Conservation (phyloP, 768 basidiomycete genomes). For the Cystofilobasidium capitatum region DNA sequence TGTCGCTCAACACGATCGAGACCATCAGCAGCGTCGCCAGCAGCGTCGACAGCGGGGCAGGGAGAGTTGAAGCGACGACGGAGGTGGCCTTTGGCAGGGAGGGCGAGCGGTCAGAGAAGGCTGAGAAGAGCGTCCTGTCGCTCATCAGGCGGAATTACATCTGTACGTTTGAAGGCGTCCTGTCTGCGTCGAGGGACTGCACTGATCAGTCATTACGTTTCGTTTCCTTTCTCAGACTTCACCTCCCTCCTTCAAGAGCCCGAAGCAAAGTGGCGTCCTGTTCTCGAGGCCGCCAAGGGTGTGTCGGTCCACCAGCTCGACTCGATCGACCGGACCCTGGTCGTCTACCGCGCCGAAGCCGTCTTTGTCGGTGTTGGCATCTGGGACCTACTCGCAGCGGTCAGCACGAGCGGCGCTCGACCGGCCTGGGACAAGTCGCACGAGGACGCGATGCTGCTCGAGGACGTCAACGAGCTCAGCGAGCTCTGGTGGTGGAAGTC, state of each 20-base stretch:
- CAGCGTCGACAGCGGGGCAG: conserved; percentile 3
- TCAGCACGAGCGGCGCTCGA: conserved; percentile 74
- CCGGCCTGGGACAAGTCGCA: conserved; percentile 80
- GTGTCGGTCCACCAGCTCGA: conserved; percentile 92
- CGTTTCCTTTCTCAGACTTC: conserved; percentile 48
- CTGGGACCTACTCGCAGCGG: conserved; percentile 85
- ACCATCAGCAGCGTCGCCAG: conserved; percentile 16
- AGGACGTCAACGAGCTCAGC: conserved; percentile 67
- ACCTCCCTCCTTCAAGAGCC: conserved; percentile 93
- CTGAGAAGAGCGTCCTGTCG: conserved; percentile 47
- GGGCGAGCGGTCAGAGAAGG: conserved; percentile 18
- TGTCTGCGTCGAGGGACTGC: background rate
- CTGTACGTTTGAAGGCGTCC: conserved; percentile 40
- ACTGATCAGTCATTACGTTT: conserved; percentile 24
- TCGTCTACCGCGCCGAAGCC: conserved; percentile 92
- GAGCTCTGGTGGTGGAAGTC: conserved; percentile 90
- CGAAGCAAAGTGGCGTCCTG: conserved; percentile 85
- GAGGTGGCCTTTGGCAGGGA: background rate
- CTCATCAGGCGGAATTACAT: conserved; percentile 89
- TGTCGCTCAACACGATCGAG: conserved; percentile 35
- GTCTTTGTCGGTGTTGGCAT: conserved; percentile 91
- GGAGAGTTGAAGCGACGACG: background rate
- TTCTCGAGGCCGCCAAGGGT: conserved; percentile 64
- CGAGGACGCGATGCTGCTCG: conserved; percentile 73
- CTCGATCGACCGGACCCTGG: conserved; percentile 90